phyloP scores from a whole-genome alignment of 2,329 filamentous ascomycete genomes.

The Aspergillus piperis region DNA sequence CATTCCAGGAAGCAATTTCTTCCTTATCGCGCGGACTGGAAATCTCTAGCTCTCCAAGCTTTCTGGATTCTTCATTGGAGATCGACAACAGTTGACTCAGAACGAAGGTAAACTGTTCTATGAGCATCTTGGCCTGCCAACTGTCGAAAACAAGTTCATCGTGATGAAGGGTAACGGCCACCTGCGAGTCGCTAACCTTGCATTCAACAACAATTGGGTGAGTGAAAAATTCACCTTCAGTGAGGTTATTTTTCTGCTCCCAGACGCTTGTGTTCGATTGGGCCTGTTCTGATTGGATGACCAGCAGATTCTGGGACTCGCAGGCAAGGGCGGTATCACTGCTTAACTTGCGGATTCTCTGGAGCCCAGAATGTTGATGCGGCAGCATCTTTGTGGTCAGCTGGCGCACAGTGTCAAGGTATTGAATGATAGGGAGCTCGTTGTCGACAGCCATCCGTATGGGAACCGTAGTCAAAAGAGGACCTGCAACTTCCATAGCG shows the following conservation, averaged over 20 bases:
- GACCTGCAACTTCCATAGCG: conserved; percentile 53
- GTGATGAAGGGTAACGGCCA: conserved; percentile 65
- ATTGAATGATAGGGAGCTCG: conserved; percentile 46
- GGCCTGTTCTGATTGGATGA: conserved; percentile 41
- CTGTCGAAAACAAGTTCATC: conserved; percentile 61
- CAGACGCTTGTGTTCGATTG: conserved; percentile 30
- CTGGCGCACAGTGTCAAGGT: conserved; percentile 59
- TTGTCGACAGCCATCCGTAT: conserved; percentile 45
- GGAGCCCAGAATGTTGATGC: conserved; percentile 64
- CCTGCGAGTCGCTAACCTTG: conserved; percentile 55
- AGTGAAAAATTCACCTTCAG: conserved; percentile 58
- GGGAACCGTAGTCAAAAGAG: conserved; percentile 37
- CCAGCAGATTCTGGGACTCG: conserved; percentile 51
- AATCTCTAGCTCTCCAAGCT: conserved; percentile 33
- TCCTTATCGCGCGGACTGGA: conserved; percentile 37
- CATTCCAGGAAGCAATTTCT: conserved; percentile 37
- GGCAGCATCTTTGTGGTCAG: conserved; percentile 60
- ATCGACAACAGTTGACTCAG: conserved; percentile 36
- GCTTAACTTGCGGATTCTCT: conserved; percentile 56
- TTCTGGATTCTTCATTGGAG: conserved; percentile 24
- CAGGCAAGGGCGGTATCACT: conserved; percentile 48
- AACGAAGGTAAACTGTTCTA: conserved; percentile 52
- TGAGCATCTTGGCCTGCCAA: conserved; percentile 55
- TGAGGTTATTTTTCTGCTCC: conserved; percentile 50
- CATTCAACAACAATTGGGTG: conserved; percentile 69